These are phyloP conservation scores for Plasmopara viticola DNA, from an alignment of 352 stramenopile species.

Conservation along the genomic window DNA sequence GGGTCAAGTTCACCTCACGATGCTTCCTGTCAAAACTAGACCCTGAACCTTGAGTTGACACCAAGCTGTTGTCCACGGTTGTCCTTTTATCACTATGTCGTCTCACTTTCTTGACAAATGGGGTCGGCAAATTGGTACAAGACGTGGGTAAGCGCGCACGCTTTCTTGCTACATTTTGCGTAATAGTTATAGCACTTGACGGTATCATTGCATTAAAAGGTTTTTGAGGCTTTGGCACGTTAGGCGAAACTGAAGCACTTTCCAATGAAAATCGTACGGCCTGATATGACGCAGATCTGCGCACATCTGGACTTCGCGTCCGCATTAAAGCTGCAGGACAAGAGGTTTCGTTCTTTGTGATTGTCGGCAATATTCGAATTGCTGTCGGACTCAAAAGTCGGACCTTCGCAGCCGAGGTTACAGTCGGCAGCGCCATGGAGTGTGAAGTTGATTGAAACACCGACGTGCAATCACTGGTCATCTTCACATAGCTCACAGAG, in stretches of 20 bases:
- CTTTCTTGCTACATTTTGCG: constrained; percentile 18
- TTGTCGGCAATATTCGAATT: constrained; percentile 10
- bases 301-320: constrained; percentile 13
- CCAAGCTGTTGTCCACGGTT: constrained; percentile 10
- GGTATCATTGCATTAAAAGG: constrained; percentile 6
- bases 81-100: constrained; percentile 10
- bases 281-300: constrained; percentile 7
- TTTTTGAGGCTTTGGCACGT: constrained; percentile 10
- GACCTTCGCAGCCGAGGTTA: constrained; percentile 24
- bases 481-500: too few relatives aligned
- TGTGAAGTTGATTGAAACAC: constrained; percentile 9
- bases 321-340: constrained; percentile 10
- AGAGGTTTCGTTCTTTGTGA: constrained; percentile 9
- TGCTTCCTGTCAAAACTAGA: constrained; percentile 26
- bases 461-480: too few relatives aligned
- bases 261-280: constrained; percentile 13
- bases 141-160: constrained; percentile 12
- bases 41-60: constrained; percentile 24
- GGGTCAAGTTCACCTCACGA: constrained; percentile 24
- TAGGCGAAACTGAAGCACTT: constrained; percentile 9
- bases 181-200: constrained; percentile 18
- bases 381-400: constrained; percentile 16
- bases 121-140: constrained; percentile 17
- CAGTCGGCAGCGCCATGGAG: constrained; percentile 22
- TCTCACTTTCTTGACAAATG: constrained; percentile 26